Evolutionary conservation across 192 early-diverging fungal species (phyloP).

Genomic region (Neocallimastix lanati): DNA sequence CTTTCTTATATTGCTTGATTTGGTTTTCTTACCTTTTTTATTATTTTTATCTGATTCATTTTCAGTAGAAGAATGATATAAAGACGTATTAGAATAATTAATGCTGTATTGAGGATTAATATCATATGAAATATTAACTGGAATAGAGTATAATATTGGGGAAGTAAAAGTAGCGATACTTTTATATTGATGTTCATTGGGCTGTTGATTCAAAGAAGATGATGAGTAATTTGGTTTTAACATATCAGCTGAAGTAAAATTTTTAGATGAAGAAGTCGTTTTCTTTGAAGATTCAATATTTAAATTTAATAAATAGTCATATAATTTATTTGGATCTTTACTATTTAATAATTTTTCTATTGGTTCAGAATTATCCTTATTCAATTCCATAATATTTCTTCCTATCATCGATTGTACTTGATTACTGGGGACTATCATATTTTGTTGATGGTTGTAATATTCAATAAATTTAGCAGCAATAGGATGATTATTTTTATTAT

Average conservation of each 20-base stretch:
- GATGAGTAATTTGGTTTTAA: background rate
- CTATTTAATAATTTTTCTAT: background rate
- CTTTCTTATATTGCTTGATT: background rate
- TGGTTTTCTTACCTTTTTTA: background rate
- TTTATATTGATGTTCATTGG: background rate
- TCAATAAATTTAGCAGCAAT: background rate
- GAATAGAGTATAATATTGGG: background rate
- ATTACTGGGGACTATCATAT: background rate
- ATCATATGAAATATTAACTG: background rate
- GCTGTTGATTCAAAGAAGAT: background rate
- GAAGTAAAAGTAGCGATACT: background rate
- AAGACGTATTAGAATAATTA: background rate
- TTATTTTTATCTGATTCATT: too few species aligned
- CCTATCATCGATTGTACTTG: background rate
- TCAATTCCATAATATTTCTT: background rate
- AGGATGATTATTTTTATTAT: background rate
- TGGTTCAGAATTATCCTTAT: too few species aligned
- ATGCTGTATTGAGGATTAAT: background rate
- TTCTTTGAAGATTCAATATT: background rate
- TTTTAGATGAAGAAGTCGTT: background rate
- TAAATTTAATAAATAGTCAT: background rate
- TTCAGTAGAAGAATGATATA: background rate
- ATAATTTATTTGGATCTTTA: background rate
- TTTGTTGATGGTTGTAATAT: background rate
- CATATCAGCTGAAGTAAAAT: background rate